Evolutionary conservation across 2,329 filamentous ascomycete genomes (phyloP), one percentile per base, ranked within the genome.

Genomic region (Paraphaeosphaeria minitans): DNA sequence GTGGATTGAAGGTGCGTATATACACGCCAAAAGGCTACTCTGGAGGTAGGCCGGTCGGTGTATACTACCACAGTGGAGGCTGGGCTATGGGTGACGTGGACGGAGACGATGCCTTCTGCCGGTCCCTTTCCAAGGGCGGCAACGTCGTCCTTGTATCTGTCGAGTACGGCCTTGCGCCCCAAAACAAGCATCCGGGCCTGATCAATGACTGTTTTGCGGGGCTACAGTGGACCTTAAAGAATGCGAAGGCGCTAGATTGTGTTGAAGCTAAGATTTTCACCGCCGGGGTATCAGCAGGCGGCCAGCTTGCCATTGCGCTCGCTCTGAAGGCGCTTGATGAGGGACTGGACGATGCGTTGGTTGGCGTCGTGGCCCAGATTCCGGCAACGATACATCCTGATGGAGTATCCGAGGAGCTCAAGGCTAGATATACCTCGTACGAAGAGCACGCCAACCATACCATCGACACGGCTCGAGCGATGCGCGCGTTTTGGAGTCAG

Each of bases 261-360:
- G 43, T 59, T 35, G 48, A 62, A 53, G 65, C 61, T 51, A 77
- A 76, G 52, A 69, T 75, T 19, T 70, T 78, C 41, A 74, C 72
- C 0, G 68, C 73, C 12, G 78, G 78, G 21, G 68, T 68, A 4
- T 79, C 77, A 9, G 78, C 78, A 13, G 78, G 78, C 33, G 78
- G 68, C 16, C 72, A 74, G 22, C 63, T 79, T 21, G 75, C 77
- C 0, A 68, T 80, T 9, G 72, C 70, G 12, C 58, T 71, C 14
- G 77, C 76, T 21, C 67, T 80, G 56, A 73, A 67, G 55, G 64
- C 78, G 13, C 66, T 79, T 53, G 77, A 79, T 51, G 70, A 75
- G 21, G 75, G 72, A 2, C 51, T 69, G 6, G 71, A 67, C 22
- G 66, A 72, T 27, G 61, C 66, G 1, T 57, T 80, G n/a, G 70